These are phyloP conservation scores for Lepraria neglecta DNA, from an alignment of 495 filamentous ascomycete genomes.

Conservation along the genomic window DNA sequence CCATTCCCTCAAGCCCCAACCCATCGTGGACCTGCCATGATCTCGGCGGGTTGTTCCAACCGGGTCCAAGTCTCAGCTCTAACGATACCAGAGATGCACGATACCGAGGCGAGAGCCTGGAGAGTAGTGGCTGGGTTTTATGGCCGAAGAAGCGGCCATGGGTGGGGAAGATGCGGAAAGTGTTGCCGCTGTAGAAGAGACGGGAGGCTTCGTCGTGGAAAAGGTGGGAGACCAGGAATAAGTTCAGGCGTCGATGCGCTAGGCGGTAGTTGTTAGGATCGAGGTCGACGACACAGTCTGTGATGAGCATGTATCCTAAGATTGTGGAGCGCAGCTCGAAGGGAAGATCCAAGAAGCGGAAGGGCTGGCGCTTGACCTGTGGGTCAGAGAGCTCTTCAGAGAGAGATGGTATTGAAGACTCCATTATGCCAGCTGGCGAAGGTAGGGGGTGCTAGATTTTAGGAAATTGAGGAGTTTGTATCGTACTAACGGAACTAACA, in stretches of 20 bases:
- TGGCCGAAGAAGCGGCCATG: conserved; percentile 61
- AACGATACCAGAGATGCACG: conserved; percentile 59
- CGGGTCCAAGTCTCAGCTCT: conserved; percentile 73
- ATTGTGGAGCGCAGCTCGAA: conserved; percentile 69
- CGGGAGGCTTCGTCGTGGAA: conserved; percentile 67
- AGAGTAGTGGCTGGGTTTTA: conserved; percentile 56
- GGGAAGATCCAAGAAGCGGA: conserved; percentile 72
- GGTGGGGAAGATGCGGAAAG: conserved; percentile 70
- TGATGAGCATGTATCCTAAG: conserved; percentile 55
- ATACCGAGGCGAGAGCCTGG: conserved; percentile 58
- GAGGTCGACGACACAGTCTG: conserved; percentile 56
- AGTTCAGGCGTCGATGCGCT: conserved; percentile 48
- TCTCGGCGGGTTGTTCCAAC: conserved; percentile 67
- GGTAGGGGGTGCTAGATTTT: too few species aligned
- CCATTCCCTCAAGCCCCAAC: conserved; percentile 61
- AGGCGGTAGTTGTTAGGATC: conserved; percentile 58
- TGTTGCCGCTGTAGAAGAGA: conserved; percentile 68
- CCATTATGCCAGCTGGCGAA: too few species aligned
- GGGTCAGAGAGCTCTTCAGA: conserved; percentile 3
- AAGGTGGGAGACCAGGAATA: conserved; percentile 57
- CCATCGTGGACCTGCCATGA: conserved; percentile 63
- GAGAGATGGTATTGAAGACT: background rate
- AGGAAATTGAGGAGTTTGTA: background rate
- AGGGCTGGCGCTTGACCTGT: conserved; percentile 36
- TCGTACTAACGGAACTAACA: conserved; percentile 32